Base-by-base conservation (phyloP, 306 rosid genomes). In the Vigna radiata region DNA sequence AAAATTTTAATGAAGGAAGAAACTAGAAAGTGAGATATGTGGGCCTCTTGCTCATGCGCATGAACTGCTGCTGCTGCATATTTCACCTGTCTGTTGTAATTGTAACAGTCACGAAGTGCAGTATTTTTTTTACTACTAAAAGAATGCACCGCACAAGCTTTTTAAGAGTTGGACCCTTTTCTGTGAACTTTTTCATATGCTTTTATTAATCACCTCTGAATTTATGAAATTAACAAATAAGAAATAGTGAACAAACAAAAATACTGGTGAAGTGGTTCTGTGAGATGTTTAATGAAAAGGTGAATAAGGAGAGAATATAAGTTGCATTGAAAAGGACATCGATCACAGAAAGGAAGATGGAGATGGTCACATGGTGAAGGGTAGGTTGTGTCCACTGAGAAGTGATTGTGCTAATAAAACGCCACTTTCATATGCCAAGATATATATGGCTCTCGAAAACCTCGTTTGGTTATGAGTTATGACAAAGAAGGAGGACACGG, bases 381-480 rank as follows among this genome's bases (percentile, higher is more conserved):
- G 55, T 8, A 60, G 31, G 62, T 60, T 70, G 60, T 41, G 33
- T 50, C 27, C 29, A 6, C 12, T 41, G 23, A 58, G 44, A 50
- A 33, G 27, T 68, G 9, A 44, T 58, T 14, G 50, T 41, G 50
- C 67, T 37, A 31, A 50, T 25, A 58, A 81, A 77, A 81, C 43
- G 68, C 48, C 33, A 33, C 4, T 64, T 49, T 77, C 75, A 82
- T 25, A 25, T 70, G 74, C 54, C 73, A 70, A 76, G 55, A 41
- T 41, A 41, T 44, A 82, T 47, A 33, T 82, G 63, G 44, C 21
- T 72, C 5, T 75, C 82, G 3, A 54, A 72, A 55, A 33, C 79
- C 55, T 70, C n/a, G 61, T 64, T 64, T 71, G 72, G 73, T 19
- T 8, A 53, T 79, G 60, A 79, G 78, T 29, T 12, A 53, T 79